Conservation (phyloP, 768 basidiomycete genomes). For the Multifurca ochricompacta region DNA sequence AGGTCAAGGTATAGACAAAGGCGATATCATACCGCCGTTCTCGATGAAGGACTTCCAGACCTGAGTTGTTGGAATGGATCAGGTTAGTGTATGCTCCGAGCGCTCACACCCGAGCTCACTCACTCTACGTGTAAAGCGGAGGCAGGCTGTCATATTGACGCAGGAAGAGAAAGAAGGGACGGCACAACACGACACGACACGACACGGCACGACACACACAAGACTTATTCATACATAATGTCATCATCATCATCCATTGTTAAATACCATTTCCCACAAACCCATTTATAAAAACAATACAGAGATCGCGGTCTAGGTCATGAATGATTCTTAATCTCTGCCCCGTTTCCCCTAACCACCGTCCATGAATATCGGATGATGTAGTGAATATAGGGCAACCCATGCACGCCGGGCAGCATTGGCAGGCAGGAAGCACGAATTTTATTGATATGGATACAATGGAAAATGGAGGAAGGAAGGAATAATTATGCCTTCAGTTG, state of each 20-base stretch:
- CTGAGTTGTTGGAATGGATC: constrained; percentile 37
- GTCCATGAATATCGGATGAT: constrained; percentile 45
- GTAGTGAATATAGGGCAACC: constrained; percentile 67
- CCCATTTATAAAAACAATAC: constrained; percentile 16
- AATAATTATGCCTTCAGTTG: constrained; percentile 62
- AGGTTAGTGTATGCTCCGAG: too few species aligned
- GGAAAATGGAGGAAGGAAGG: too few species aligned
- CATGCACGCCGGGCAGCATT: constrained; percentile 16
- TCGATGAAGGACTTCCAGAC: constrained; percentile 80
- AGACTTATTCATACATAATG: neutral
- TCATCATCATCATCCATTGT: constrained; percentile 13
- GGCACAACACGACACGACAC: too few species aligned
- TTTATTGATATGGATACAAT: constrained; percentile 26
- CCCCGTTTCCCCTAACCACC: constrained; percentile 81
- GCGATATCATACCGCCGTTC: constrained; percentile 47
- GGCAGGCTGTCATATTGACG: constrained; percentile 51
- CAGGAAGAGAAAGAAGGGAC: too few species aligned
- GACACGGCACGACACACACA: too few species aligned
- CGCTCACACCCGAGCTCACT: neutral
- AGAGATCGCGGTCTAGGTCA: constrained; percentile 16
- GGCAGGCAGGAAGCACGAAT: too few species aligned
- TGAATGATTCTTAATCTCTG: constrained; percentile 43
- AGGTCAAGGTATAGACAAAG: constrained; percentile 1
- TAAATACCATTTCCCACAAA: constrained; percentile 11
- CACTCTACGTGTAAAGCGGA: constrained; percentile 62